phyloP scores from a whole-genome alignment of 106 monocot species.

The Acanthochlamys bracteata region DNA sequence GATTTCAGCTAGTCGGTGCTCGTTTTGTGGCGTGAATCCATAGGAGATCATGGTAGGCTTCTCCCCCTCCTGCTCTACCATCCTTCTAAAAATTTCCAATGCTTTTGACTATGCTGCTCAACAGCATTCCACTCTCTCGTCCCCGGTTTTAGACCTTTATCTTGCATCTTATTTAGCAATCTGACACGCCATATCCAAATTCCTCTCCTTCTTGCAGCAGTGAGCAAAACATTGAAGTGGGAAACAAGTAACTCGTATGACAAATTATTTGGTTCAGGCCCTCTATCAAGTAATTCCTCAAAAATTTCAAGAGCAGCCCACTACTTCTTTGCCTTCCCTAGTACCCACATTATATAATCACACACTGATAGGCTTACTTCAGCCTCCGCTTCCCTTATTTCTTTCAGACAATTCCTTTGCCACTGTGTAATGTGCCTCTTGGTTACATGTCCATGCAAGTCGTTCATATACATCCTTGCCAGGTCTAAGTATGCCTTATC shows the following conservation, averaged over 20 bases:
- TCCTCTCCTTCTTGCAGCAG: constrained; percentile 71
- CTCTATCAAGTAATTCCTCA: constrained; percentile 85
- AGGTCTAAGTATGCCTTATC: constrained; percentile 34
- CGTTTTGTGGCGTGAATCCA: constrained; percentile 26
- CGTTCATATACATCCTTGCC: constrained; percentile 45
- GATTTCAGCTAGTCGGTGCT: constrained; percentile 61
- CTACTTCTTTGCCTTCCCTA: constrained; percentile 97
- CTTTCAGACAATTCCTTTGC: constrained; percentile 68
- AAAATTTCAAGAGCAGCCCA: constrained; percentile 92
- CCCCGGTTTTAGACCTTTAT: constrained; percentile 71
- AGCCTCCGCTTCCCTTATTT: constrained; percentile 40
- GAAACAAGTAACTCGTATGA: constrained; percentile 75
- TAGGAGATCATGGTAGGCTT: constrained; percentile 79
- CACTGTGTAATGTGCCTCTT: constrained; percentile 43
- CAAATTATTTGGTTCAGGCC: constrained; percentile 82
- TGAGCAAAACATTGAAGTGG: constrained; percentile 67
- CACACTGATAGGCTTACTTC: constrained; percentile 77
- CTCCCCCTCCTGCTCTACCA: constrained; percentile 75
- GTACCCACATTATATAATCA: constrained; percentile 81
- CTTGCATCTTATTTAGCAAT: constrained; percentile 80
- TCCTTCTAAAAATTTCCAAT: constrained; percentile 67
- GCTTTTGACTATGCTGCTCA: constrained; percentile 85
- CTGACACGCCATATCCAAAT: constrained; percentile 85
- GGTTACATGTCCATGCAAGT: constrained; percentile 85
- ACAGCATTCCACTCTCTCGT: constrained; percentile 86